A percentile compares a stretch with the other conserved stretches of the same genome.
phyloP scores from a whole-genome alignment of 1,139 yeast species.

The Nadsonia starkeyi-henricii region DNA sequence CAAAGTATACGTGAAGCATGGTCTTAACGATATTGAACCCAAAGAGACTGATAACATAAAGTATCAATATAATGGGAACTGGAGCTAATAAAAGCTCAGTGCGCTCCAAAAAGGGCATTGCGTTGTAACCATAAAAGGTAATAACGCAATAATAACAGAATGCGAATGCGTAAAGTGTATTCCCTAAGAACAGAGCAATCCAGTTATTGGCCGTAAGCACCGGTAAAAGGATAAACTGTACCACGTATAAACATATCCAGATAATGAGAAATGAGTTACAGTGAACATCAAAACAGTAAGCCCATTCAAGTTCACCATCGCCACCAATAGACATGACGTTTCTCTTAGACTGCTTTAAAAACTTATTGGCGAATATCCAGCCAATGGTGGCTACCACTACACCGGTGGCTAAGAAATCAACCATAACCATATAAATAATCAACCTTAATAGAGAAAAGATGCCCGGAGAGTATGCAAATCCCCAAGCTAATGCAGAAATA shows the following conservation, averaged over 20 bases:
- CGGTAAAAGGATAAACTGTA: slow-evolving; percentile 69
- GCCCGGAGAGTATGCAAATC: slow-evolving; percentile 61
- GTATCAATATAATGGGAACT: slow-evolving; percentile 41
- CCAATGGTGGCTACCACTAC: slow-evolving; percentile 51
- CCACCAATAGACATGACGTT: slow-evolving; percentile 26
- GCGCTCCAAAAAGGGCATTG: slow-evolving; percentile 60
- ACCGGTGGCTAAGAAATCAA: slow-evolving; percentile 69
- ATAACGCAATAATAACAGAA: slow-evolving; percentile 62
- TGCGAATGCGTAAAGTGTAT: slow-evolving; percentile 60
- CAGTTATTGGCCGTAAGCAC: slow-evolving; percentile 50
- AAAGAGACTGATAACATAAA: slow-evolving; percentile 39
- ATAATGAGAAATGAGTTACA: slow-evolving; percentile 75
- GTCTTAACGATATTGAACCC: slow-evolving; percentile 60
- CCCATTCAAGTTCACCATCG: slow-evolving; percentile 70
- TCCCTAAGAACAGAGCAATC: slow-evolving; percentile 57
- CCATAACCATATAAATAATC: slow-evolving; percentile 68
- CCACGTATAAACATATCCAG: slow-evolving; percentile 63
- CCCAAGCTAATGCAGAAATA: slow-evolving; percentile 82
- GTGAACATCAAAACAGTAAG: slow-evolving; percentile 86
- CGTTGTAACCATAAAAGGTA: slow-evolving; percentile 78
- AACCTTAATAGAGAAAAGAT: slow-evolving; percentile 45
- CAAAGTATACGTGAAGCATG: slow-evolving; percentile 56
- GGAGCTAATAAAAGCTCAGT: slow-evolving; percentile 44
- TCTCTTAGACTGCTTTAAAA: slow-evolving; percentile 31
- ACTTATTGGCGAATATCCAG: slow-evolving; percentile 57